These are phyloP conservation scores for Xylariomycetidae sp. DNA, from an alignment of 2,329 filamentous ascomycete species.

Conservation along the genomic window DNA sequence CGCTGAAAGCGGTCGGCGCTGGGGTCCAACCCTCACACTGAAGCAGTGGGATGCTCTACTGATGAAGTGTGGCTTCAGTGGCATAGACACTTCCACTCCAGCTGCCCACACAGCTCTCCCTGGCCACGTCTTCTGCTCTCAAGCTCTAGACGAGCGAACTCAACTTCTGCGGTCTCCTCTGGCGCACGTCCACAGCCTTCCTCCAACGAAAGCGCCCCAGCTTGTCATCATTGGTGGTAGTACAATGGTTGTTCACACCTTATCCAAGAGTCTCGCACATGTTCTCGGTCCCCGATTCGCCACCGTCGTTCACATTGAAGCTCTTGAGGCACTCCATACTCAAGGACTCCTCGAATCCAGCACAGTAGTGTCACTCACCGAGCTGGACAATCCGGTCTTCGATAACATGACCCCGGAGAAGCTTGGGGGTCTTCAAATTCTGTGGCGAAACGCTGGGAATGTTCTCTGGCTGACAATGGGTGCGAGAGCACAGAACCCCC, in stretches of 20 bases:
- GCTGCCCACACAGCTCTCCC: background rate
- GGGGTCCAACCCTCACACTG: slow-evolving; percentile 10
- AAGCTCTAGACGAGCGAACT: background rate
- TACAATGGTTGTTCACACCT: too few relatives aligned
- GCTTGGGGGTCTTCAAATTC: slow-evolving; percentile 3
- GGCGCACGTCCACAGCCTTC: slow-evolving; percentile 37
- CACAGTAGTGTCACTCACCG: slow-evolving; percentile 16
- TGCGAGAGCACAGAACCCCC: slow-evolving; percentile 1
- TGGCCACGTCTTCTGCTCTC: slow-evolving; percentile 1
- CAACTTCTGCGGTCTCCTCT: slow-evolving; percentile 30
- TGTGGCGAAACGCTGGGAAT: background rate
- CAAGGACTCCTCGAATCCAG: background rate
- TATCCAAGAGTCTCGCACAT: background rate
- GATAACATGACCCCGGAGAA: slow-evolving; percentile 9
- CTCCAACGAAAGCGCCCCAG: slow-evolving; percentile 26
- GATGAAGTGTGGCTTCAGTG: slow-evolving; percentile 7
- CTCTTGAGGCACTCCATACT: background rate
- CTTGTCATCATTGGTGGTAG: background rate
- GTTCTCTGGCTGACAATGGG: slow-evolving; percentile 7
- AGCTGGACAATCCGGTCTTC: slow-evolving; percentile 23
- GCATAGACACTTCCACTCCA: slow-evolving; percentile 6
- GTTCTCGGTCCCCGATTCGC: background rate
- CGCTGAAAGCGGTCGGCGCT: slow-evolving; percentile 19
- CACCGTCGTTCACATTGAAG: background rate
- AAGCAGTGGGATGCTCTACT: slow-evolving; percentile 21